These are phyloP conservation scores for Biscogniauxia marginata DNA, from an alignment of 2,329 filamentous ascomycete species.

Conservation along the genomic window DNA sequence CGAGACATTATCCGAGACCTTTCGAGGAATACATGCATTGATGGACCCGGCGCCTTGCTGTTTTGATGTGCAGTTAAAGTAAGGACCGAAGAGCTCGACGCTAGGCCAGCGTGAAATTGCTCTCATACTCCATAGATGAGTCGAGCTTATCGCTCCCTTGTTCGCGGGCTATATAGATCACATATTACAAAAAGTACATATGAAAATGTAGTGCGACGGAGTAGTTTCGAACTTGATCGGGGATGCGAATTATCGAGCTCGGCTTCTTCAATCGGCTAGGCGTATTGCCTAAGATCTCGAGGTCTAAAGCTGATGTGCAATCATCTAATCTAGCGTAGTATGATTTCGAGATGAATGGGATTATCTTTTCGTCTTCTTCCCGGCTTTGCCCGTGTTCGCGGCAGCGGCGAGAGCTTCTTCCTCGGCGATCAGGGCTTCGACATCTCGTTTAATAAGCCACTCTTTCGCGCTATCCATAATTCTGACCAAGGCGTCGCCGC, in stretches of 20 bases:
- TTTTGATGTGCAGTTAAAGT: too few species aligned
- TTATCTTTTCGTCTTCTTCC: constrained; percentile 25
- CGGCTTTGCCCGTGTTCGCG: constrained; percentile 19
- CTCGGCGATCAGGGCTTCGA: constrained; percentile 66
- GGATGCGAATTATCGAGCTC: background rate
- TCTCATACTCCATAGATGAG: too few species aligned
- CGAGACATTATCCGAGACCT: too few species aligned
- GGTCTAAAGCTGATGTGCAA: background rate
- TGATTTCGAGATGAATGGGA: background rate
- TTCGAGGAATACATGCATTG: background rate
- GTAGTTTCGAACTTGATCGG: background rate
- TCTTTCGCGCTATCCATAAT: constrained; percentile 75
- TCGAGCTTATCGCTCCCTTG: too few species aligned
- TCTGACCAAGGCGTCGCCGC: constrained; percentile 66
- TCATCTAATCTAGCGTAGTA: background rate
- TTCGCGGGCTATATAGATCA: too few species aligned
- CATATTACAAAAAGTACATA: too few species aligned
- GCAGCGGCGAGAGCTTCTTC: constrained; percentile 52
- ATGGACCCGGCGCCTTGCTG: background rate
- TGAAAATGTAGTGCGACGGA: too few species aligned
- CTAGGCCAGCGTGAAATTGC: too few species aligned
- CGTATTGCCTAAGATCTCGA: background rate
- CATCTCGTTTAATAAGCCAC: constrained; percentile 75
- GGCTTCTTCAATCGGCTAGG: background rate
- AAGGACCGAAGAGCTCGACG: too few species aligned